Evolutionary conservation across 2,329 filamentous ascomycete species (phyloP).

Genomic region (Fusarium irregulare): DNA sequence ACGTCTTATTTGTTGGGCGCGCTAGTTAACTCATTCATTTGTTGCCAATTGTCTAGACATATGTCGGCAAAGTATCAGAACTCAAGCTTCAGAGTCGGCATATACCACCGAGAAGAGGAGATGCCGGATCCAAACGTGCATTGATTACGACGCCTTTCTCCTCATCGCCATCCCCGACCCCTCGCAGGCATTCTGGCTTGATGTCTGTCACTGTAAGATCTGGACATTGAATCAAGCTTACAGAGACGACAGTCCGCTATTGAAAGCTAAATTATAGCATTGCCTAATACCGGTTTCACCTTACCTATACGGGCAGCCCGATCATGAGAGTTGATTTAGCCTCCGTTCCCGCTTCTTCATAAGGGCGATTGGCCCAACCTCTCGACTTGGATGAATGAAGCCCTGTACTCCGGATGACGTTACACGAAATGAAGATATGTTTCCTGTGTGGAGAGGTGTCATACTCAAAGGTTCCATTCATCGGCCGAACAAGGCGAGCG

Average conservation of each 20-base stretch:
- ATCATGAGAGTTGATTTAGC: constrained; percentile 5
- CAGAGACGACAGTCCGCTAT: constrained; percentile 8
- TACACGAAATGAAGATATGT: constrained; percentile 31
- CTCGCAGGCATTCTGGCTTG: constrained; percentile 11
- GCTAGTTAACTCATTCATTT: constrained; percentile 15
- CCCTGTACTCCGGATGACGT: constrained; percentile 26
- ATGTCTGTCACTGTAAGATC: constrained; percentile 3
- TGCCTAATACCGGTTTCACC: not conserved
- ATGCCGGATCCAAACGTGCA: constrained; percentile 13
- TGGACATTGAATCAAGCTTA: constrained; percentile 2
- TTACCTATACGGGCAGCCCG: constrained; percentile 7
- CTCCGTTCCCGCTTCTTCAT: not conserved
- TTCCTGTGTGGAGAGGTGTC: constrained; percentile 29
- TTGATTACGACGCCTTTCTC: constrained; percentile 17
- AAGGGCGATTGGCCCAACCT: constrained; percentile 22
- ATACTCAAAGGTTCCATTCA: constrained; percentile 24
- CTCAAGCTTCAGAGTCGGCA: constrained; percentile 12
- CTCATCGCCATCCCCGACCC: constrained; percentile 1
- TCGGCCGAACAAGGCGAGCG: constrained; percentile 21
- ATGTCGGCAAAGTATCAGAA: constrained; percentile 13
- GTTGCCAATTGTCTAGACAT: not conserved
- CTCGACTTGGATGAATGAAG: constrained; percentile 19
- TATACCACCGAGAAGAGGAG: constrained; percentile 19
- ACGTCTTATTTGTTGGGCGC: constrained; percentile 19
- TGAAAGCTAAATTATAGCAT: constrained; percentile 12